These are phyloP conservation scores for Ogataea hybrid DNA, from an alignment of 1,139 yeast species.

Conservation along the genomic window DNA sequence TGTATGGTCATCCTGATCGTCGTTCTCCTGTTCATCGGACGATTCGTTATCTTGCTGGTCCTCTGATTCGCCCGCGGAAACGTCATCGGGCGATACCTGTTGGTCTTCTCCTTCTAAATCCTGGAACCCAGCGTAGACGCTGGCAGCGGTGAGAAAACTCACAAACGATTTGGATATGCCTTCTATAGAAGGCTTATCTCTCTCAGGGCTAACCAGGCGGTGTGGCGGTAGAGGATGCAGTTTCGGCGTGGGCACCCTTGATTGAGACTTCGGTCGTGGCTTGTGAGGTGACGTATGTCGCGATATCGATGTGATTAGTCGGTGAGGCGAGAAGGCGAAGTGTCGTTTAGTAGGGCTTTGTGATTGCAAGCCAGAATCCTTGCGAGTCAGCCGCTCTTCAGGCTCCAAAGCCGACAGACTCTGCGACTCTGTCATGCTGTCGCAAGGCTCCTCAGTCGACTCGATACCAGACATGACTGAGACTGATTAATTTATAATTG, in stretches of 20 bases:
- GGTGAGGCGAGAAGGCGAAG: conserved; percentile 23
- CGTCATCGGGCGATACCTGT: conserved; percentile 12
- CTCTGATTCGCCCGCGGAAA: background rate
- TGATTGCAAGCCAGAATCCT: conserved; percentile 7
- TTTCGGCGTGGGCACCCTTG: conserved; percentile 11
- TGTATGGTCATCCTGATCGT: conserved; percentile 3
- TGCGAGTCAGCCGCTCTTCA: conserved; percentile 7
- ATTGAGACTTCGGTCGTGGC: conserved; percentile 5
- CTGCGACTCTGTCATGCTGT: background rate
- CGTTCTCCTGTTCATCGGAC: background rate
- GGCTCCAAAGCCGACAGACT: conserved; percentile 2
- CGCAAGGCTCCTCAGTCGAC: background rate
- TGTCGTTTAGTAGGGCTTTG: conserved; percentile 11
- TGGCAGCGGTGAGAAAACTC: conserved; percentile 49
- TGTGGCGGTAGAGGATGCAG: conserved; percentile 12
- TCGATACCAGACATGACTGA: conserved; percentile 6
- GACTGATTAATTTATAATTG: background rate
- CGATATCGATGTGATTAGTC: conserved; percentile 20
- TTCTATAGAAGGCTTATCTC: conserved; percentile 31
- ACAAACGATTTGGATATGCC: conserved; percentile 47
- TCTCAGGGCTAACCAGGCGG: conserved; percentile 9
- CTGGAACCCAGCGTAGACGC: conserved; percentile 48
- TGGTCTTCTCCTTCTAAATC: conserved; percentile 28
- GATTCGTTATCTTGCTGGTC: background rate
- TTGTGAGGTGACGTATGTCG: conserved; percentile 17